Evolutionary conservation across 768 basidiomycete genomes (phyloP).

Genomic region (Amanita molliuscula): DNA sequence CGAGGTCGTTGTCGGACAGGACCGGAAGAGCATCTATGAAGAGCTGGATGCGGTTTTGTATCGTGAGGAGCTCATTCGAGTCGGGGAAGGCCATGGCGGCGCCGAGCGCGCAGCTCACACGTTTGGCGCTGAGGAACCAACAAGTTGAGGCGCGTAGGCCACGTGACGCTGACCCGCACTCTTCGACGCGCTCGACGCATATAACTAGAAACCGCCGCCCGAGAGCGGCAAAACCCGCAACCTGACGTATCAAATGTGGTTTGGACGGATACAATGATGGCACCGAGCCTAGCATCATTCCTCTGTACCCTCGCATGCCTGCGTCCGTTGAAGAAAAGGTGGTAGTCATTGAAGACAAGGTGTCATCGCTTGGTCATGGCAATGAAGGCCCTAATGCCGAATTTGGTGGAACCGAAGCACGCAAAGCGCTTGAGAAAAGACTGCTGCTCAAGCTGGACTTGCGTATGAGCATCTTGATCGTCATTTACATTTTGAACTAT

Average conservation of each 20-base stretch:
- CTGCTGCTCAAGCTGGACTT: constrained; percentile 46
- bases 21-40: constrained; percentile 35
- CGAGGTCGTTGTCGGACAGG: constrained; percentile 26
- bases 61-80: constrained; percentile 8
- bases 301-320: not conserved
- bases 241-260: too few species aligned
- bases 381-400: constrained; percentile 25
- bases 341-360: not conserved
- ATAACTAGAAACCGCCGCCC: too few species aligned
- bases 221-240: too few species aligned
- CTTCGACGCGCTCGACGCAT: too few species aligned
- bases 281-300: not conserved
- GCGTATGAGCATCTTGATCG: constrained; percentile 42
- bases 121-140: not conserved
- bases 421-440: constrained; percentile 38
- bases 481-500: constrained; percentile 45
- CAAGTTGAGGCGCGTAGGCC: not conserved
- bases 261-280: not conserved
- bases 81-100: constrained; percentile 2
- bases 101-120: not conserved
- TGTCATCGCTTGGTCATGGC: not conserved
- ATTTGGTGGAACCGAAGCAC: constrained; percentile 36
- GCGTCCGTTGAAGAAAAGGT: not conserved
- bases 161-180: too few species aligned
- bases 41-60: constrained; percentile 22